Evolutionary conservation across 1,139 yeast genomes (phyloP), one percentile per base, ranked within the genome.

Genomic region (Zygoascus hellenicus): DNA sequence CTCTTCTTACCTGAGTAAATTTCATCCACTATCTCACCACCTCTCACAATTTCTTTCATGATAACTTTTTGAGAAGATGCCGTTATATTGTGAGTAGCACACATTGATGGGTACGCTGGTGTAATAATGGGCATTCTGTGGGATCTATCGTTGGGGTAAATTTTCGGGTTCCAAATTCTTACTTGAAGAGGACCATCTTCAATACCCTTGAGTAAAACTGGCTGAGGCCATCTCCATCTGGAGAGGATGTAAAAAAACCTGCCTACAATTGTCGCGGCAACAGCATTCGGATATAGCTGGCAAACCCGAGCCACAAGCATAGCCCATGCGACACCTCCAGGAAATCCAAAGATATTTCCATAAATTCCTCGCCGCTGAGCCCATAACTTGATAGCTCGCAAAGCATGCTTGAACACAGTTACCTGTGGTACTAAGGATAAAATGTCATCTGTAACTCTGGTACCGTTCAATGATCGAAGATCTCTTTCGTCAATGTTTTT

Each of bases 241-340:
- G 89, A 68, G 56, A 87, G 77, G 51, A 94, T 89, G 54, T 81
- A 77, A 68, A 92, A 94, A 63, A 92, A 92, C 62, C 89, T 87
- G 51, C 85, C 82, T 11, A 92, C 83, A 48, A 92, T 83, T 1
- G 87, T 89, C 0, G 97, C 90, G 54, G 96, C 83, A 9, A 89
- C 95, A 0, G 97, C 96, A 66, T 90, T 90, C 1, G 99, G 99
- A 62, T 90, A 94, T 39, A 92, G 68, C 62, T 92, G 99, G 64
- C 98, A 92, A 31, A 92, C 89, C 59, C 98, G 76, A 0, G 98
- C 98, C 6, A 89, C 97, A 42, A 92, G 67, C 97, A 92, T 92
- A 1, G 98, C 99, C 98, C 98, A 92, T 0, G 98, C 98, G 32
- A 92, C 98, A 65, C 99, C 99, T 58, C 99, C 99, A 0, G 98